Evolutionary conservation across 106 monocot genomes (phyloP).

Genomic region (Dendrobium officinale): DNA sequence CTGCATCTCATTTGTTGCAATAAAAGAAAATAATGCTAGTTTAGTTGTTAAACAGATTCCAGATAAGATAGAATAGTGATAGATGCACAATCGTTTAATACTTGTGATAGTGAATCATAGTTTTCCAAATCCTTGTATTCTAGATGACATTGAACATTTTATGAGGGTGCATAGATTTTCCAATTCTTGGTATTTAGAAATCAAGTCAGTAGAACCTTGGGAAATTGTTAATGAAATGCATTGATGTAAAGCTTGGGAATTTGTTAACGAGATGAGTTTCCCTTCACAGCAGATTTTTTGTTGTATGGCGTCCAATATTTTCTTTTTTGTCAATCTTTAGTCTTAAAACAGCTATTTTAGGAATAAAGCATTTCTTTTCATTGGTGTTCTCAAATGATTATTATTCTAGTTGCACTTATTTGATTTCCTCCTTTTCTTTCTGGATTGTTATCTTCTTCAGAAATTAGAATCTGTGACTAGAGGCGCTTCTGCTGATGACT

Average conservation of each 20-base stretch:
- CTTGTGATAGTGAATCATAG: neutral
- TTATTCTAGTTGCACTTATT: neutral
- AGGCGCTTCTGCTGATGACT: slow-evolving; percentile 20
- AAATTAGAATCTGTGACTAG: slow-evolving; percentile 32
- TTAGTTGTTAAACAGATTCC: slow-evolving; percentile 1
- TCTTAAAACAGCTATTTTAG: no score
- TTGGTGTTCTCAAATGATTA: neutral
- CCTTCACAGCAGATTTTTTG: neutral
- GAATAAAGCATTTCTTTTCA: no score
- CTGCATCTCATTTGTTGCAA: neutral
- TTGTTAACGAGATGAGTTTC: neutral
- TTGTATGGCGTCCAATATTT: neutral
- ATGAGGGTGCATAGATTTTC: neutral
- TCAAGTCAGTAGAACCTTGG: neutral
- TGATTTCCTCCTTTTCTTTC: neutral
- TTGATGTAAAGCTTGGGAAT: neutral
- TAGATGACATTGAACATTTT: neutral
- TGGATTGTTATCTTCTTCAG: slow-evolving; percentile 21
- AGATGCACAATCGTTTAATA: neutral
- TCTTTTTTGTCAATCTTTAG: neutral
- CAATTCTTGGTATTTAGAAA: neutral
- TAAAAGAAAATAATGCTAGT: neutral
- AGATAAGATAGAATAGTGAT: neutral
- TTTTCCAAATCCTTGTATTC: neutral
- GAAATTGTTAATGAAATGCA: neutral